phyloP scores from a whole-genome alignment of 805 yeast species.

The Maudiozyma turicensis region DNA sequence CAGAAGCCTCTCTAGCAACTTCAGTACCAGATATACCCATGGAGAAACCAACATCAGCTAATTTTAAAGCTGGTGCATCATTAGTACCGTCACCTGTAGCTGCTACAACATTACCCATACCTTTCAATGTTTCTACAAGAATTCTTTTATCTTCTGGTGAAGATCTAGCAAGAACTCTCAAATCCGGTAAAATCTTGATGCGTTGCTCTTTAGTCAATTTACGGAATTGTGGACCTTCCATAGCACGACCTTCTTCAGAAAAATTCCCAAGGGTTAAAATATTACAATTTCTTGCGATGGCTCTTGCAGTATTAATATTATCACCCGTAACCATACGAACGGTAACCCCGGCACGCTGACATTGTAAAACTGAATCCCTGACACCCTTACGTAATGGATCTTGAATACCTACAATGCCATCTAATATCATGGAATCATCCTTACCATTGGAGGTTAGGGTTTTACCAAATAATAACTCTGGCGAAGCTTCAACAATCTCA shows the following conservation, averaged over 20 bases:
- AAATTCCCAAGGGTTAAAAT: constrained; percentile 44
- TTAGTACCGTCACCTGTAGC: constrained; percentile 99
- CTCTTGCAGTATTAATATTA: constrained; percentile 80
- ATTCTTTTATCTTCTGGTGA: constrained; percentile 92
- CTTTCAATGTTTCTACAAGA: constrained; percentile 70
- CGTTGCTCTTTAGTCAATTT: constrained; percentile 51
- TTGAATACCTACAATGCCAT: constrained; percentile 83
- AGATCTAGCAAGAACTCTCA: constrained; percentile 85
- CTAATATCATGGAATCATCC: constrained; percentile 39
- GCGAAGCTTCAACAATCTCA: constrained; percentile 30
- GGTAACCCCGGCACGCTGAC: constrained; percentile 84
- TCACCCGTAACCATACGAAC: constrained; percentile 99
- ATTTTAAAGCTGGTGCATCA: constrained; percentile 94
- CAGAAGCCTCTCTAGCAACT: constrained; percentile 96
- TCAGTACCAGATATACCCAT: constrained; percentile 99
- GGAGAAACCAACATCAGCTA: constrained; percentile 96
- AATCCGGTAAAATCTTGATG: constrained; percentile 50
- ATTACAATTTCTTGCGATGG: constrained; percentile 81
- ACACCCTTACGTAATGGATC: constrained; percentile 93
- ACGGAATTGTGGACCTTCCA: constrained; percentile 93
- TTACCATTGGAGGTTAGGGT: constrained; percentile 18
- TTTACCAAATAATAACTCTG: constrained; percentile 28
- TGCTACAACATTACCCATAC: constrained; percentile 88
- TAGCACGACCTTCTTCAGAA: constrained; percentile 47
- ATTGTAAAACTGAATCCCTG: constrained; percentile 74